A percentile compares a stretch with the other conserved stretches of the same genome.
Evolutionary conservation across 148 eudicot genomes (phyloP).

Genomic region (Cornus controversa): DNA sequence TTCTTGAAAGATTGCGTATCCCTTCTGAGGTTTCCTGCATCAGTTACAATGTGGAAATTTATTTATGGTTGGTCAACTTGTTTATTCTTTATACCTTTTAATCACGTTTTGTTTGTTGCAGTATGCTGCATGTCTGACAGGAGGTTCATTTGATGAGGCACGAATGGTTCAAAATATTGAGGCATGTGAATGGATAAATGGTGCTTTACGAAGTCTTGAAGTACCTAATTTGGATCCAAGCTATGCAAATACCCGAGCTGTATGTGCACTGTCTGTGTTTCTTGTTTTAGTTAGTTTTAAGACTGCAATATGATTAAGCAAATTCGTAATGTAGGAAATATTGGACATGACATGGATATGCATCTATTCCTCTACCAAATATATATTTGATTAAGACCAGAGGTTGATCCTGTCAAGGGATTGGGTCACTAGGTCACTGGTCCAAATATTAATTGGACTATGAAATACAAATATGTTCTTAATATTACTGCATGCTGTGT

Average conservation of each 20-base stretch:
- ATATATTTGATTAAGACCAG: too few species aligned
- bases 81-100: neutral
- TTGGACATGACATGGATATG: neutral
- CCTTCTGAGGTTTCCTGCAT: constrained; percentile 54
- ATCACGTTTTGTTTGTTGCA: constrained; percentile 29
- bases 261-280: constrained; percentile 34
- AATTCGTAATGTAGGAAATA: neutral
- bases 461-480: neutral
- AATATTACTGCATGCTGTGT: neutral
- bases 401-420: too few species aligned
- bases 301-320: neutral
- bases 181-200: constrained; percentile 92
- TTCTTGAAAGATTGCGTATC: constrained; percentile 64
- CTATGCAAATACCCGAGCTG: constrained; percentile 72
- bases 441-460: neutral
- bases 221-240: constrained; percentile 57
- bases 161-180: constrained; percentile 76
- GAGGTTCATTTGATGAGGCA: constrained; percentile 90
- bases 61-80: neutral
- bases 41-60: neutral
- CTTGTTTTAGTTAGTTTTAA: too few species aligned
- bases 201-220: constrained; percentile 69
- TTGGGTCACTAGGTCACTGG: too few species aligned
- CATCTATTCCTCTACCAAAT: neutral
- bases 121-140: constrained; percentile 79